These are phyloP conservation scores for Mucor racemosus DNA, from an alignment of 371 early-diverging fungal species.

Conservation along the genomic window DNA sequence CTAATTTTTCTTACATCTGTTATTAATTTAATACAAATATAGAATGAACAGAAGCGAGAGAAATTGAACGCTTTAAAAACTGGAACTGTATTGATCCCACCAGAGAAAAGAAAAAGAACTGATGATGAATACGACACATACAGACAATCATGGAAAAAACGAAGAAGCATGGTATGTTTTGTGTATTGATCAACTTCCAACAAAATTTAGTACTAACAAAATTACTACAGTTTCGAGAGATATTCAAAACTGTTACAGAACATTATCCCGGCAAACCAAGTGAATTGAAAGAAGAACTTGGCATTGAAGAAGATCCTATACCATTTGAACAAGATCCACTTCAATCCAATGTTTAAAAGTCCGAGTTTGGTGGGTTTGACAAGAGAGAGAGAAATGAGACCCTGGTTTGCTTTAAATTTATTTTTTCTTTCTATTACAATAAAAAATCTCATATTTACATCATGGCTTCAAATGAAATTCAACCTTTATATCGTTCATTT, in stretches of 20 bases:
- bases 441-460: neutral
- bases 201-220: too few species aligned
- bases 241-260: slow-evolving; percentile 24
- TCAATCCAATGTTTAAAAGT: neutral
- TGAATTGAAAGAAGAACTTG: slow-evolving; percentile 26
- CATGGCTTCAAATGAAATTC: slow-evolving; percentile 34
- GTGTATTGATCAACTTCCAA: neutral
- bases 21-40: neutral
- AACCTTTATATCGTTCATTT: slow-evolving; percentile 58
- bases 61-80: slow-evolving; percentile 10
- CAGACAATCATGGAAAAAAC: slow-evolving; percentile 27
- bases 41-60: slow-evolving; percentile 15
- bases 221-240: slow-evolving; percentile 24
- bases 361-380: neutral
- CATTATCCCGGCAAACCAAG: slow-evolving; percentile 22
- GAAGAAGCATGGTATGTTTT: slow-evolving; percentile 20
- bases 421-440: neutral
- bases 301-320: slow-evolving; percentile 33
- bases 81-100: slow-evolving; percentile 14
- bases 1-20: neutral
- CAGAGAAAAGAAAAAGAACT: slow-evolving; percentile 23
- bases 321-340: slow-evolving; percentile 28
- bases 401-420: slow-evolving; percentile 2
- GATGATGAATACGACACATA: slow-evolving; percentile 18
- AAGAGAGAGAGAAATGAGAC: neutral